Conservation (phyloP, 1,139 yeast genomes). For the Geotrichum cucujoidarum region DNA sequence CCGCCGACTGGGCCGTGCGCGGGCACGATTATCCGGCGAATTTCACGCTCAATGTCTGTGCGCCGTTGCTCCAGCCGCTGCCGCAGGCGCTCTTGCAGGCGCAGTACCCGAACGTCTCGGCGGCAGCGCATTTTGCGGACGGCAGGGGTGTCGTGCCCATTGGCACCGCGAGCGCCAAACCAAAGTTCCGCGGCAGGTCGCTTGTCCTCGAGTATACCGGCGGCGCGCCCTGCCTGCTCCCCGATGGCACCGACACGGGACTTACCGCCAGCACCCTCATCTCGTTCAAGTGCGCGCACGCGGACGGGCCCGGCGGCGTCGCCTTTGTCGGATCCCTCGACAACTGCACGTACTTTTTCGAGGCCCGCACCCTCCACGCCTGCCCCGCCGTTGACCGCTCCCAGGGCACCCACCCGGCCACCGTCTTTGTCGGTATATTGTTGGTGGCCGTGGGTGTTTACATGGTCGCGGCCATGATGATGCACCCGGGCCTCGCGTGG, state of each 20-base stretch:
- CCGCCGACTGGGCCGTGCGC: conserved; percentile 52
- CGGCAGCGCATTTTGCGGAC: conserved; percentile 53
- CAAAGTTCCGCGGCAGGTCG: conserved; percentile 66
- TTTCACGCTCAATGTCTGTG: conserved; percentile 76
- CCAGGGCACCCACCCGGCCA: conserved; percentile 31
- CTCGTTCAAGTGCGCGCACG: conserved; percentile 76
- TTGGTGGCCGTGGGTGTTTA: conserved; percentile 39
- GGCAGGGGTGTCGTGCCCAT: conserved; percentile 57
- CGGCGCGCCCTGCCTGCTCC: conserved; percentile 62
- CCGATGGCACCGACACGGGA: conserved; percentile 41
- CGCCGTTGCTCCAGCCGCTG: conserved; percentile 39
- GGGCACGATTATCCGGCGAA: conserved; percentile 71
- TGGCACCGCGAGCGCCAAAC: conserved; percentile 50
- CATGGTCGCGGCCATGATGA: conserved; percentile 29
- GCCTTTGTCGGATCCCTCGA: conserved; percentile 66
- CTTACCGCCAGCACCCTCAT: conserved; percentile 60
- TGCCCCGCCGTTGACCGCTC: conserved; percentile 70
- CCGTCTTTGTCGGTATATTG: conserved; percentile 31
- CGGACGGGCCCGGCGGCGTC: conserved; percentile 51
- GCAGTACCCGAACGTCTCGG: conserved; percentile 50
- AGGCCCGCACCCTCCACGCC: conserved; percentile 79
- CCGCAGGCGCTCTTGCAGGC: conserved; percentile 64
- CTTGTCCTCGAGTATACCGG: conserved; percentile 63
- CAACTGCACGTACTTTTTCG: conserved; percentile 80
- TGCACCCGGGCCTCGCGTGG: conserved; percentile 15